Conservation (phyloP, 768 basidiomycete genomes). For the Boletus sp. region DNA sequence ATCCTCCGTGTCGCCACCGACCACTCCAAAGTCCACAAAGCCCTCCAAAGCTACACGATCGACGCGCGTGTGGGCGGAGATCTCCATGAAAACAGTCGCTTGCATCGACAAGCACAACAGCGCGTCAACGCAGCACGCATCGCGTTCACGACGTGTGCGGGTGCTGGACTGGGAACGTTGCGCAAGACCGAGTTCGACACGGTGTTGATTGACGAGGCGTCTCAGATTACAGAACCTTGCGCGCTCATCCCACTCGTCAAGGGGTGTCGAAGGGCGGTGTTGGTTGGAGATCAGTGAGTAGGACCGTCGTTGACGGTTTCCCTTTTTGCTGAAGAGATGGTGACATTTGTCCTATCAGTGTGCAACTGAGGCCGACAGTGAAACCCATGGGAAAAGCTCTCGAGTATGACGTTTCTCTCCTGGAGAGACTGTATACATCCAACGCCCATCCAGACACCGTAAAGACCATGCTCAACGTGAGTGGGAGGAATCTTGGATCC, state of each 20-base stretch:
- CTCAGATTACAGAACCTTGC: conserved; percentile 65
- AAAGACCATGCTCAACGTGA: conserved; percentile 61
- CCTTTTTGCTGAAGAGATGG: background rate
- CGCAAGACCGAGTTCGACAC: conserved; percentile 55
- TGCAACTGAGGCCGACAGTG: conserved; percentile 66
- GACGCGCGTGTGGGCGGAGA: conserved; percentile 60
- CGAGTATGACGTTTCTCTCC: conserved; percentile 56
- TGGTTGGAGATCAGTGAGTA: conserved; percentile 71
- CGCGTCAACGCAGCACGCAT: conserved; percentile 54
- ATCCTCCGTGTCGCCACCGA: conserved; percentile 71
- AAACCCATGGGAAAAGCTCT: conserved; percentile 54
- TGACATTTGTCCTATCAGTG: conserved; percentile 34
- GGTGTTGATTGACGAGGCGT: conserved; percentile 67
- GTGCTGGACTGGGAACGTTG: conserved; percentile 57
- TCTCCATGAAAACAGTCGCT: conserved; percentile 53
- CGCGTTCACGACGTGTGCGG: conserved; percentile 65
- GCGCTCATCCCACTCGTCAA: conserved; percentile 67
- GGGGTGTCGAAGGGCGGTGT: conserved; percentile 51
- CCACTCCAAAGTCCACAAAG: conserved; percentile 52
- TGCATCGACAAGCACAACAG: conserved; percentile 57
- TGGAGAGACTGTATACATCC: conserved; percentile 55
- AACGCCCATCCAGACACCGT: conserved; percentile 33
- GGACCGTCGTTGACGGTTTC: background rate
- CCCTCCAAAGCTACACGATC: conserved; percentile 52
- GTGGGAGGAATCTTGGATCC: too few species aligned